Base-by-base conservation (phyloP, 1,139 yeast species). In the Yamadazyma spencermartinsiae region DNA sequence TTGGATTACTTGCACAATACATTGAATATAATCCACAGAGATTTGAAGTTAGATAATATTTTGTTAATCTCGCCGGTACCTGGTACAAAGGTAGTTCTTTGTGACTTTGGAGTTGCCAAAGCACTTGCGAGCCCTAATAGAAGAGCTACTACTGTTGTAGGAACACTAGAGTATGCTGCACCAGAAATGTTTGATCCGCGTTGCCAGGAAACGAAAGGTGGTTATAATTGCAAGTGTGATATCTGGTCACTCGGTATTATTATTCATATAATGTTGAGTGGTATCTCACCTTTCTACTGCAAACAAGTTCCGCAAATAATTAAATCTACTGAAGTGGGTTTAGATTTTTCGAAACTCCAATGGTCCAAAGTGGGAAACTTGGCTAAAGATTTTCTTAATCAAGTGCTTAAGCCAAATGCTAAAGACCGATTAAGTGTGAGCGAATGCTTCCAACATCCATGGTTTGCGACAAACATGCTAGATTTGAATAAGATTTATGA, bases 91-190 rank as follows among this genome's bases (percentile, higher is more conserved):
- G 57, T 81, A 11, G 71, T 76, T 2, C 51, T 82, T 13, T 83
- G 85, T 10, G 89, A 82, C 59, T 82, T 82, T 60, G 88, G 88
- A 0, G 74, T 78, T 38, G 86, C 88, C 0, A 76, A 74, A 49
- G 55, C 56, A 14, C 38, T 57, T 33, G 21, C 24, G 17, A 17
- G 14, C n/a, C 37, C 39, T 4, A 36, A 38, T 27, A 46, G 46
- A 29, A 58, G 82, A 43, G 72, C 80, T 68, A 68, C 63, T 36
- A 76, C 86, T 0, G 65, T 78, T 2, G 83, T 79, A 1, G 88
- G 88, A 1, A 81, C 87, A 0, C 78, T 82, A 0, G 87, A 80
- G 50, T 81, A 80, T 49, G 73, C 80, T 41, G 87, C 87, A 0
- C 87, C 87, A 0, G 87, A 82, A 40, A 49, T 59, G 2, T 53